Base-by-base conservation (phyloP, 768 basidiomycete genomes). In the Leccinum broughii region DNA sequence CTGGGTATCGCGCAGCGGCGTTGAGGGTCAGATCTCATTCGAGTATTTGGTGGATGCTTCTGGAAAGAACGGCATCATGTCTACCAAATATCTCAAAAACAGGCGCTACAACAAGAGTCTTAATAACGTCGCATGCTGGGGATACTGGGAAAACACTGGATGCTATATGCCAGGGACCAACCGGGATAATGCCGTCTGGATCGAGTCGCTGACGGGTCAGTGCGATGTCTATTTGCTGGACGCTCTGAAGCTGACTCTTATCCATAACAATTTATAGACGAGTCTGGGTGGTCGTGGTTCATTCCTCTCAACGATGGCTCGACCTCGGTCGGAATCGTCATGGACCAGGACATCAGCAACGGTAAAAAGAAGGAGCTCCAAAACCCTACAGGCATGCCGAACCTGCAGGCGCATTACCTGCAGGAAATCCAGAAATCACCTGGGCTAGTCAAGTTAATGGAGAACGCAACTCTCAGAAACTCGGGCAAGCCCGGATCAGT, bases 221-320 rank as follows among this genome's bases (percentile, higher is more conserved):
- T 57, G 17, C 3, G 41, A 44, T 11, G 15, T 6, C 13, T 57
- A 9, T 22, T 7, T 22, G 8, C n/a, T 28, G 24, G 44, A 35
- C 10, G 6, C 24, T 22, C 14, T n/a, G 30, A 20, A 22, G 11
- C 46, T 61, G 14, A 62, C 30, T 51, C 8, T 26, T 4, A 6
- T n/a, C 2, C 41, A 10, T 44, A 44, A n/a, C 17, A n/a, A 44
- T 44, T 44, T n/a, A 7, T 30, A 82, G 83, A 83, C 49, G 80
- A 83, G 60, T 76, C 77, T 20, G 83, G 83, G 6, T 84, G 83
- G 83, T 77, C 76, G 17, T 84, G 83, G 83, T 83, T 81, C 59
- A 85, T 85, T 50, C 83, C 83, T 4, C 75, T 84, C 14, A 75
- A 80, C 62, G 75, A 78, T 46, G 79, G 78, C 20, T 74, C 78